Conservation (phyloP, 2,329 filamentous ascomycete species). For the Ceratocystis cubensis region DNA sequence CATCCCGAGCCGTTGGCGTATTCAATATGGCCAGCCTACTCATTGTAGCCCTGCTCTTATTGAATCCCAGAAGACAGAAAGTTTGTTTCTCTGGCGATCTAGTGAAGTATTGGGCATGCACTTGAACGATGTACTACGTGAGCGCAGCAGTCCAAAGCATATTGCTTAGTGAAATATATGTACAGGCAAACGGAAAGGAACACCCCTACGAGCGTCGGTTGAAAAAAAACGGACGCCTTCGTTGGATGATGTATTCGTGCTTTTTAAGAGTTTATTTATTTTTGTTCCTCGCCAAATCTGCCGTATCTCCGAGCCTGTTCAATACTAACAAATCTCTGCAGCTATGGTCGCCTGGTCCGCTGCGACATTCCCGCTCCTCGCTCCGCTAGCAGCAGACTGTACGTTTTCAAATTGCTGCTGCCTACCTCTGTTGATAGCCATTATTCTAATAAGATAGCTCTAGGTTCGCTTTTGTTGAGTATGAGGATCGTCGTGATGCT, state of each 20-base stretch:
- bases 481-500: constrained; percentile 94
- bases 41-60: constrained; percentile 5
- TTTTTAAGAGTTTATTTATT: not conserved
- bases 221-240: not conserved
- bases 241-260: not conserved
- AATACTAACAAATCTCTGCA: constrained; percentile 31
- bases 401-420: constrained; percentile 36
- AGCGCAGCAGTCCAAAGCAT: constrained; percentile 13
- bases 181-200: not conserved
- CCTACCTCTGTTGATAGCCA: not conserved
- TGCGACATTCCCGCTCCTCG: constrained; percentile 96
- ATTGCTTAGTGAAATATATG: constrained; percentile 3
- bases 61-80: not conserved
- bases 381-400: constrained; percentile 90
- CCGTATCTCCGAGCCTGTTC: not conserved
- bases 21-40: not conserved
- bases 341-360: constrained; percentile 93
- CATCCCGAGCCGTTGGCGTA: constrained; percentile 7
- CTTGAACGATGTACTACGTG: constrained; percentile 11
- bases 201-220: not conserved
- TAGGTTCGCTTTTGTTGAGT: constrained; percentile 98
- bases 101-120: constrained; percentile 19
- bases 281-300: not conserved
- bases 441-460: constrained; percentile 5
- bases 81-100: constrained; percentile 11